Percentiles rank a stretch among this genome's conserved stretches.
phyloP scores from a whole-genome alignment of 495 filamentous ascomycete species.

The Penicillium malachiteum region DNA sequence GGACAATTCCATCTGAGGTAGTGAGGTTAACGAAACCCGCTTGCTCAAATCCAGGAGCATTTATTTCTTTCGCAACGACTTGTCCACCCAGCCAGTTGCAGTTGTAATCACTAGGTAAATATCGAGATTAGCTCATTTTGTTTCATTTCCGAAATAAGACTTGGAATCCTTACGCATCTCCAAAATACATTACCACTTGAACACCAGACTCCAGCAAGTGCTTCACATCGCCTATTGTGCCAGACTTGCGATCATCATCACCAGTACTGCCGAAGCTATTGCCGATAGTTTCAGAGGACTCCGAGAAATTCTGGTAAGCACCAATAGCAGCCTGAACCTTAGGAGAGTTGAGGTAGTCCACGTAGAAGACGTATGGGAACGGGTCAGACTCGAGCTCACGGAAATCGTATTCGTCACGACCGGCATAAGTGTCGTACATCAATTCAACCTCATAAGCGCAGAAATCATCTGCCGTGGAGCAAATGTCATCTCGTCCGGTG shows the following conservation, averaged over 20 bases:
- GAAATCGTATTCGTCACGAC: slow-evolving; percentile 61
- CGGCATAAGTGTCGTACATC: slow-evolving; percentile 50
- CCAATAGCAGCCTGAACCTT: slow-evolving; percentile 58
- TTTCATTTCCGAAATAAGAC: neutral
- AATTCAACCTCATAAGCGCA: slow-evolving; percentile 55
- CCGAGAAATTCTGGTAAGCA: slow-evolving; percentile 56
- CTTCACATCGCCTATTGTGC: slow-evolving; percentile 49
- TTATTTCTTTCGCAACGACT: slow-evolving; percentile 47
- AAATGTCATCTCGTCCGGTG: slow-evolving; percentile 45
- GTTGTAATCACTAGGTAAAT: slow-evolving; percentile 50
- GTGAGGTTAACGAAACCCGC: slow-evolving; percentile 56
- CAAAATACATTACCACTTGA: slow-evolving; percentile 55
- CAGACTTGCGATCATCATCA: slow-evolving; percentile 53
- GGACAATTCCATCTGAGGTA: slow-evolving; percentile 55
- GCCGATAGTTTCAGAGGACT: slow-evolving; percentile 44
- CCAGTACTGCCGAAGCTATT: slow-evolving; percentile 55
- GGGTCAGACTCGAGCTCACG: slow-evolving; percentile 57
- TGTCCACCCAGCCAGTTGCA: slow-evolving; percentile 61
- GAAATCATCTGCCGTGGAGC: slow-evolving; percentile 50
- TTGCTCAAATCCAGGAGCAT: slow-evolving; percentile 42
- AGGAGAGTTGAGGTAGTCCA: slow-evolving; percentile 57
- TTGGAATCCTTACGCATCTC: slow-evolving; percentile 47
- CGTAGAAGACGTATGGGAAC: slow-evolving; percentile 59
- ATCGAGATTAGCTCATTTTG: neutral
- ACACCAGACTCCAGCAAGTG: slow-evolving; percentile 52